Conservation (phyloP, 2,329 filamentous ascomycete species). For the Calonectria ilicicola region DNA sequence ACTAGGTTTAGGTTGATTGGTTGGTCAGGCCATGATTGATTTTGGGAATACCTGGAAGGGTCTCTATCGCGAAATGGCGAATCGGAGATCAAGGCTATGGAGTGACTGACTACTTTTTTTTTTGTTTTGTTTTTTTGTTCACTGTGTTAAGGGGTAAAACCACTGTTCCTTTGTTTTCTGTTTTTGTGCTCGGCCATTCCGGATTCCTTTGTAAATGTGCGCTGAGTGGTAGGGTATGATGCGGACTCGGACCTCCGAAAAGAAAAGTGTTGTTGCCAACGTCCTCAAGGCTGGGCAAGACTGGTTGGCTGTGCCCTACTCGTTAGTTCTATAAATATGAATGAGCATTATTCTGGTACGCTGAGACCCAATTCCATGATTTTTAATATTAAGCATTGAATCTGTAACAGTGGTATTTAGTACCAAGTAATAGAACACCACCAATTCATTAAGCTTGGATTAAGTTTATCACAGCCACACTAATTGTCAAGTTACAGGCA, state of each 20-base stretch:
- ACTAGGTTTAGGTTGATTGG: slow-evolving; percentile 28
- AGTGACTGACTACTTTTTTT: background rate
- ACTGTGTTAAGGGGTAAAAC: too few relatives aligned
- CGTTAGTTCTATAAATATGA: background rate
- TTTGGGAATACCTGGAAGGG: background rate
- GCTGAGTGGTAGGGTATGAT: background rate
- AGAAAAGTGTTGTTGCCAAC: slow-evolving; percentile 5
- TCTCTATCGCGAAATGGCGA: background rate
- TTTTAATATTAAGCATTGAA: background rate
- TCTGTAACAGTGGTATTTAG: too few relatives aligned
- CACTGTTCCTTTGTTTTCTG: too few relatives aligned
- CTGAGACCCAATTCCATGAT: background rate
- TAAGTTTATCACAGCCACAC: too few relatives aligned
- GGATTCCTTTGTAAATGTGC: background rate
- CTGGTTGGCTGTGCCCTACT: background rate
- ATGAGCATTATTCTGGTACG: background rate
- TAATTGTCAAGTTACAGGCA: too few relatives aligned
- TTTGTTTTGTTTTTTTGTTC: background rate
- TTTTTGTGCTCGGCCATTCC: background rate
- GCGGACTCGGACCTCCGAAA: background rate
- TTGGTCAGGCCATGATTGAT: slow-evolving; percentile 15
- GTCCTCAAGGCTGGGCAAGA: slow-evolving; percentile 2
- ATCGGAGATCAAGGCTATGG: background rate
- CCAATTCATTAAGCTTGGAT: too few relatives aligned
- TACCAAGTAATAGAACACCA: too few relatives aligned